Percentiles rank a stretch among this genome's conserved stretches.
Evolutionary conservation across 2,329 filamentous ascomycete species (phyloP).

Genomic region (Alternaria ethzedia): DNA sequence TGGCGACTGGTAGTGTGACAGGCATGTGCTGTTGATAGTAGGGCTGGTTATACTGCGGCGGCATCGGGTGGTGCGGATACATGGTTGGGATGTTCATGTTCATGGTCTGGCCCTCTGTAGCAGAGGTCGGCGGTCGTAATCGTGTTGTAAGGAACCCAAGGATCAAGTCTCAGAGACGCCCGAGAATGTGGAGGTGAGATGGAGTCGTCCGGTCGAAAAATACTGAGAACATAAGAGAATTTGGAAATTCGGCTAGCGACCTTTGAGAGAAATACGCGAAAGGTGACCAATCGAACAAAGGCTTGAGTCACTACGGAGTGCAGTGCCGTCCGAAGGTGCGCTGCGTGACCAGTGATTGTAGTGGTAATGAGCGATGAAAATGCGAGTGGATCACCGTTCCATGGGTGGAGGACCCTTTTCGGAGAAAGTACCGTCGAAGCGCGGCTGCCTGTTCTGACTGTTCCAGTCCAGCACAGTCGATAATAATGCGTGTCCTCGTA

Average conservation of each 20-base stretch:
- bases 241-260: neutral
- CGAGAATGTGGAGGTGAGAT: neutral
- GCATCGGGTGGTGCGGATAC: neutral
- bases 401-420: neutral
- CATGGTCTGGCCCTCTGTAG: neutral
- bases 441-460: neutral
- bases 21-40: neutral
- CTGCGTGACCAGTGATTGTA: neutral
- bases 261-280: neutral
- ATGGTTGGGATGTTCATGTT: neutral
- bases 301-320: neutral
- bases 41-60: neutral
- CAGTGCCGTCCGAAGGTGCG: neutral
- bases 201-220: neutral
- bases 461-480: neutral
- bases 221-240: neutral
- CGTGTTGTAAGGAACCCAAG: neutral
- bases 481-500: neutral
- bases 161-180: neutral
- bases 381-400: constrained; percentile 1
- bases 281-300: constrained; percentile 6
- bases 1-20: neutral
- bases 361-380: neutral
- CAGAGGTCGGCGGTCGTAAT: neutral
- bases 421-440: neutral